A percentile compares a stretch with the other conserved stretches of the same genome.
Evolutionary conservation across 2,329 filamentous ascomycete species (phyloP).

Genomic region (Beauveria sp.): DNA sequence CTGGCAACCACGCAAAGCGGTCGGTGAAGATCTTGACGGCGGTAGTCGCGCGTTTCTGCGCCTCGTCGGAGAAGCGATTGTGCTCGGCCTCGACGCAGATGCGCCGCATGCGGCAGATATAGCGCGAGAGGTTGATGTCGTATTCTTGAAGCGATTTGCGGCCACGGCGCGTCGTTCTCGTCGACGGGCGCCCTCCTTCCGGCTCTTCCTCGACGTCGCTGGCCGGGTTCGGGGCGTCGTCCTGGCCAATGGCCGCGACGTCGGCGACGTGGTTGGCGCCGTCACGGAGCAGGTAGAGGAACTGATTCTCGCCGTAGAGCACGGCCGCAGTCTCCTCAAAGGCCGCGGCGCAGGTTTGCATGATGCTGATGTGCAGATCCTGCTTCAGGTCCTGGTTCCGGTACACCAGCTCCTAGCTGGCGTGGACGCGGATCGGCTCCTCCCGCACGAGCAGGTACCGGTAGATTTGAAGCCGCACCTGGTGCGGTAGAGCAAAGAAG

Average conservation of each 20-base stretch:
- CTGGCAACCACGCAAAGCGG: slow-evolving; percentile 11
- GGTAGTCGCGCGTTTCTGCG: slow-evolving; percentile 23
- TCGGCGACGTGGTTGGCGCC: slow-evolving; percentile 14
- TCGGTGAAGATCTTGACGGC: slow-evolving; percentile 30
- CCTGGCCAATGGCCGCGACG: slow-evolving; percentile 12
- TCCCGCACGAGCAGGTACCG: slow-evolving; percentile 23
- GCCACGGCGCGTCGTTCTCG: background rate
- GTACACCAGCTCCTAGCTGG: slow-evolving; percentile 27
- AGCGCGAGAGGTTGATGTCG: slow-evolving; percentile 26
- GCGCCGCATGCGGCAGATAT: slow-evolving; percentile 32
- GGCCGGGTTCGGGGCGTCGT: slow-evolving; percentile 14
- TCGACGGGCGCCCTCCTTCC: background rate
- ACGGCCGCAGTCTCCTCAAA: slow-evolving; percentile 32
- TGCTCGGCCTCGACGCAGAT: slow-evolving; percentile 35
- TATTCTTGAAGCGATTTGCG: background rate
- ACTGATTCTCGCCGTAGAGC: slow-evolving; percentile 41
- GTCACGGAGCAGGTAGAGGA: slow-evolving; percentile 39
- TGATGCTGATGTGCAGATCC: slow-evolving; percentile 27
- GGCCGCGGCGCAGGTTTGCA: slow-evolving; percentile 22
- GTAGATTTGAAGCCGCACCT: slow-evolving; percentile 26
- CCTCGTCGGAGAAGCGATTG: slow-evolving; percentile 25
- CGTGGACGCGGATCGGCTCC: slow-evolving; percentile 25
- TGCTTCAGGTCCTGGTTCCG: slow-evolving; percentile 15
- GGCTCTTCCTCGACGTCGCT: slow-evolving; percentile 14
- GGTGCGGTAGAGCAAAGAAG: slow-evolving; percentile 18